Evolutionary conservation across 2,329 filamentous ascomycete genomes (phyloP).

Genomic region (Leptosphaerulina australis): DNA sequence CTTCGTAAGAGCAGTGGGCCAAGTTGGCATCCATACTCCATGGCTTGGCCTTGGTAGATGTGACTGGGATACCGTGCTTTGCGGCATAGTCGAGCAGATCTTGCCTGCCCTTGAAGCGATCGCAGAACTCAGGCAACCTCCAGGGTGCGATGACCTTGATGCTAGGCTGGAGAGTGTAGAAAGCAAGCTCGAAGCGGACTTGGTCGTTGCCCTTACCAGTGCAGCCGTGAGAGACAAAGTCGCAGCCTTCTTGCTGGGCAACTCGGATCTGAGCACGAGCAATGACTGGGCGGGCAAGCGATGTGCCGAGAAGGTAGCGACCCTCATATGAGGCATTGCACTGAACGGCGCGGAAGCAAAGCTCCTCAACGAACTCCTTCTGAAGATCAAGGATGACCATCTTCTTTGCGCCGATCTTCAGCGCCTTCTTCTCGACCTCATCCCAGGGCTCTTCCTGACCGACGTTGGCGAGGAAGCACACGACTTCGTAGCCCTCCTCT

Average conservation of each 20-base stretch:
- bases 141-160: conserved; percentile 79
- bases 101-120: conserved; percentile 72
- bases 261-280: conserved; percentile 69
- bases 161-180: conserved; percentile 66
- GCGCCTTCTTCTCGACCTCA: conserved; percentile 71
- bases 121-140: conserved; percentile 72
- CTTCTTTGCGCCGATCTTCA: conserved; percentile 70
- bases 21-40: conserved; percentile 66
- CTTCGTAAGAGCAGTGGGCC: conserved; percentile 81
- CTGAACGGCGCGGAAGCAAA: conserved; percentile 80
- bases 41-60: conserved; percentile 72
- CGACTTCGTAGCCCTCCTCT: conserved; percentile 65
- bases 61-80: conserved; percentile 71
- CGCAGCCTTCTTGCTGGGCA: conserved; percentile 66
- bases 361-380: conserved; percentile 77
- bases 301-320: conserved; percentile 59
- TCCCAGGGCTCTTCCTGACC: conserved; percentile 66
- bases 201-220: conserved; percentile 64
- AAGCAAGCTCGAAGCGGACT: conserved; percentile 69
- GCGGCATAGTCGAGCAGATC: conserved; percentile 75
- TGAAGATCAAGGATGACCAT: conserved; percentile 69
- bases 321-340: conserved; percentile 68
- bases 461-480: conserved; percentile 62
- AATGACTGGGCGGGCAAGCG: conserved; percentile 72
- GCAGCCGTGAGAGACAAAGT: conserved; percentile 56